phyloP scores from a whole-genome alignment of 192 early-diverging fungal species.

The Nowakowskiella sp. region DNA sequence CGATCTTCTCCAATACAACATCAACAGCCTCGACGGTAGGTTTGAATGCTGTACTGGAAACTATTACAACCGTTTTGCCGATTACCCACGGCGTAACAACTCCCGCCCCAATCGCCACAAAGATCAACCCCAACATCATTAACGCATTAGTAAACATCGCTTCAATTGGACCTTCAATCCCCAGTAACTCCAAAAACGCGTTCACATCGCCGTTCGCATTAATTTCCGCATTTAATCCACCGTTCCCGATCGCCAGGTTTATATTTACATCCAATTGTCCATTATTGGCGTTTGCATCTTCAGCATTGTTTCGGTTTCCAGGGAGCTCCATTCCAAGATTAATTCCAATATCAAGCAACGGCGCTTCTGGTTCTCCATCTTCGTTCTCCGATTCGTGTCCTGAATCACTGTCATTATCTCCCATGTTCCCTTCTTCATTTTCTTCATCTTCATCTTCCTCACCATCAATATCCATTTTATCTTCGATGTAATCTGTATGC shows the following conservation, averaged over 20 bases:
- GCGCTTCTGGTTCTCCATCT: slow-evolving; percentile 4
- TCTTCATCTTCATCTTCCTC: slow-evolving; percentile 24
- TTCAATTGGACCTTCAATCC: slow-evolving; percentile 77
- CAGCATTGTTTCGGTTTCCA: background rate
- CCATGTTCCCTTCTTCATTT: slow-evolving; percentile 5
- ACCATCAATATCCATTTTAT: slow-evolving; percentile 9
- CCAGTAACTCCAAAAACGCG: slow-evolving; percentile 76
- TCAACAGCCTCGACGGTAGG: no score
- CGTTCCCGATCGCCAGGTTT: slow-evolving; percentile 22
- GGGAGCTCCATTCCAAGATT: background rate
- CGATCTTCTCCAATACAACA: no score
- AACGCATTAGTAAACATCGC: slow-evolving; percentile 73
- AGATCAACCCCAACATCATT: slow-evolving; percentile 66
- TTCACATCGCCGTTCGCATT: slow-evolving; percentile 34
- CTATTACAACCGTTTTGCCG: slow-evolving; percentile 44
- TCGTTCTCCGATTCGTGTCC: slow-evolving; percentile 1
- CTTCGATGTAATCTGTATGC: no score
- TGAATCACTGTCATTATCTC: background rate
- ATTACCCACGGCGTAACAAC: slow-evolving; percentile 69
- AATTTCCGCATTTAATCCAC: slow-evolving; percentile 23
- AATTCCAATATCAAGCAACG: background rate
- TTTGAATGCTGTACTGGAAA: no score
- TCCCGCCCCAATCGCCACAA: slow-evolving; percentile 58
- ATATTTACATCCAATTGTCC: slow-evolving; percentile 21
- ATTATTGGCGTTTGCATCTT: background rate